Evolutionary conservation across 495 filamentous ascomycete species (phyloP), one percentile per base, ranked within the genome.

Genomic region (Parmelia sp.): DNA sequence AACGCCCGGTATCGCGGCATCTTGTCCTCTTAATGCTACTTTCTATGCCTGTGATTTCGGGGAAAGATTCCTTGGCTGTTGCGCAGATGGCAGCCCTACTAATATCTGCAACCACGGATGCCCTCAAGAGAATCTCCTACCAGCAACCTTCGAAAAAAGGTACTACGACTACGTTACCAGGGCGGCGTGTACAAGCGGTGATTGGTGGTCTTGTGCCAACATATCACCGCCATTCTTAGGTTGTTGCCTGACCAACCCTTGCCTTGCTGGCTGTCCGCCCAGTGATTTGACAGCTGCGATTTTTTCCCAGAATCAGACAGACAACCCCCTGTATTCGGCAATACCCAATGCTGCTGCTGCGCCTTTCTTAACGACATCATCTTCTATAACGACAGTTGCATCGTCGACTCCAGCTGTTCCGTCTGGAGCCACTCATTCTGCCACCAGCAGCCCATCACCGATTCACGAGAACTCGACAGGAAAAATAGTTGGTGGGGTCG

Each of bases 51-150:
- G 57, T 37, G 57, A 39, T 35, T 42, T 58, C 19, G 35, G 57
- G 19, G 25, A 58, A 33, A 58, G 57, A 58, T 58, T 58, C 19
- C 57, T 53, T 31, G 49, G 49, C 49, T 53, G 49, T 53, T 53
- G 49, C 19, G 49, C 10, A 19, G 31, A 53, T 53, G 49, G 49
- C 49, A 53, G 49, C 15, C 25, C 49, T 17, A 25, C 49, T 3
- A 5, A 17, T 53, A 53, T 14, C 25, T 53, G 49, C 25, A 53
- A 25, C 25, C 25, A 29, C 15, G 49, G 49, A 25, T 53, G 49
- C 27, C 49, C 25, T 53, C 49, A 53, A 53, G 14, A 53, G 27
- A 23, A 53, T 53, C 49, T 53, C 27, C 49, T 53, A 53, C 25
- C 49, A 6, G 49, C 49, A 15, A 53, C 1, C 31, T 53, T 53